Evolutionary conservation across 352 stramenopile genomes (phyloP), one percentile per base, ranked within the genome.

Genomic region (Pythium aquatile): DNA sequence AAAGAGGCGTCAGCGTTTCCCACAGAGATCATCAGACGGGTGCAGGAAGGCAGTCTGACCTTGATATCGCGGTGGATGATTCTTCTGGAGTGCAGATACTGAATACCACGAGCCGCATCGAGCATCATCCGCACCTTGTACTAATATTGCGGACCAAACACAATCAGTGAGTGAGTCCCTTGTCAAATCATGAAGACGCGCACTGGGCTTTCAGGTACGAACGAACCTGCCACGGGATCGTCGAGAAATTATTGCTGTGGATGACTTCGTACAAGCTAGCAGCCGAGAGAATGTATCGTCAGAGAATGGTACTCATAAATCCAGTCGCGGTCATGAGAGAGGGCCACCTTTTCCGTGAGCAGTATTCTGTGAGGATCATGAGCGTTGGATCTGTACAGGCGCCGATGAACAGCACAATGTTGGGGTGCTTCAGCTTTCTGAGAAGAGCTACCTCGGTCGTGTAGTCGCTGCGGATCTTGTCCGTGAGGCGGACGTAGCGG

Each of bases 1-100:
- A 17, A 59, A 14, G 5, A 13, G 32, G 16, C 49, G 49, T 58
- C 55, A 39, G 32, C 57, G 42, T 30, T 51, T 20, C 42, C 44
- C 39, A 1, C 20, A 24, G 20, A 24, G 20, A 13, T 54, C 29
- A 14, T 32, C 28, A 32, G 4, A 13, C 3, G 29, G 33, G 17
- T 55, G 51, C 17, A 58, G 13, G 4, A 29, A 30, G 10, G 13
- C 10, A 14, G 16, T 11, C 52, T 33, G 58, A 95, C 88, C 79
- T 96, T 96, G 66, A 96, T 94, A 48, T 96, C 88, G 26, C 88
- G 87, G 66, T 96, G 88, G 49, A 96, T 96, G 55, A 96, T 93
- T 33, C 84, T 77, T 54, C 78, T 88, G 2, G 88, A 95, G 66
- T 96, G 88, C 13, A 96, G 72, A 40, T 96, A 96, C 66, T 91